Conservation (phyloP, 257 asterid species). For the Solanum phureja region DNA sequence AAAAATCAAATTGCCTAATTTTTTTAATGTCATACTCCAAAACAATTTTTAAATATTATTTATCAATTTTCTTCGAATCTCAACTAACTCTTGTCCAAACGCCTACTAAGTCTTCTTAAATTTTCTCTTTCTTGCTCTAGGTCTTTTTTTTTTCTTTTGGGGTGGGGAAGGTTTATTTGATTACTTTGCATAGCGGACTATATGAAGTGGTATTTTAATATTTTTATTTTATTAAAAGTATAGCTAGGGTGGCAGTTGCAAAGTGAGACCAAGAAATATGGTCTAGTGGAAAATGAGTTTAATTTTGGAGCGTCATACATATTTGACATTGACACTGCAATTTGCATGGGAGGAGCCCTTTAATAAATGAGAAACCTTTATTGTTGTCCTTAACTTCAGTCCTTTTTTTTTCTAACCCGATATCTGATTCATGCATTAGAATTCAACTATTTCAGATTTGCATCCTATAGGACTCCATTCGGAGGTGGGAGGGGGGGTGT, state of each 20-base stretch:
- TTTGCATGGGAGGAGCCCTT: conserved; percentile 3
- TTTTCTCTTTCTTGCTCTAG: neutral
- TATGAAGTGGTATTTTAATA: conserved; percentile 5
- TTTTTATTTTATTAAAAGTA: neutral
- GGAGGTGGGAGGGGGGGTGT: too few species aligned
- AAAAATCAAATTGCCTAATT: neutral
- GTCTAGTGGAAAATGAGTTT: conserved; percentile 15
- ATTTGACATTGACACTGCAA: conserved; percentile 1
- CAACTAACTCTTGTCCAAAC: neutral
- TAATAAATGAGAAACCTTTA: neutral
- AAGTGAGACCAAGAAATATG: conserved; percentile 5
- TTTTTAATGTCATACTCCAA: neutral
- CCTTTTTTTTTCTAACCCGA: neutral
- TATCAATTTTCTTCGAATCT: neutral
- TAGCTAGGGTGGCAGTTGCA: neutral
- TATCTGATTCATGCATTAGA: too few species aligned
- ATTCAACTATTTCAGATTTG: too few species aligned
- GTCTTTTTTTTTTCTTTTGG: neutral
- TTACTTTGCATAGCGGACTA: neutral
- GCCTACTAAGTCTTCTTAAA: neutral
- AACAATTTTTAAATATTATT: neutral
- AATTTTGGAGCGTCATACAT: conserved; percentile 6
- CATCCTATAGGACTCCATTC: too few species aligned
- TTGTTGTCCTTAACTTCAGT: neutral
- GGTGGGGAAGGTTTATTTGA: neutral